Base-by-base conservation (phyloP, 148 eudicot species). In the Fallopia convolvulus region DNA sequence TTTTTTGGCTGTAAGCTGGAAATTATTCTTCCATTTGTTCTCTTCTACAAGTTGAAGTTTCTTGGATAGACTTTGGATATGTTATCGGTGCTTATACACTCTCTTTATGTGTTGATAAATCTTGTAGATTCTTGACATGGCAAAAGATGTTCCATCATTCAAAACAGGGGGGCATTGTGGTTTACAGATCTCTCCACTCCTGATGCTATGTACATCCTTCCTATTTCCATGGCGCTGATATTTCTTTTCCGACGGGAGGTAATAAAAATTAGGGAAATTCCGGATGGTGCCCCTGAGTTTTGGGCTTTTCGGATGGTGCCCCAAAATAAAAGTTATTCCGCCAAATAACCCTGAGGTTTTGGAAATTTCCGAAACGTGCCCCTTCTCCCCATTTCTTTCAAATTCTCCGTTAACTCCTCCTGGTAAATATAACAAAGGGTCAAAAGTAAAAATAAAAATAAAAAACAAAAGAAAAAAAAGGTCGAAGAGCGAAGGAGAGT, bases 151-250 rank as follows among this genome's bases (percentile, higher is more conserved):
- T 66, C 95, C 94, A 50, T 93, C 97, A 72, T 82, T 91, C 48
- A 87, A 88, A 84, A 75, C 81, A 39, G 97, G 95, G 41, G 96
- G 97, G 72, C 85, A 42, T 85, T 84, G 23, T 93, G 97, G 97
- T 93, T 93, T 80, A 85, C 86, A 6, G 95, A 93, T 86, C 84
- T 93, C 78, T 85, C 95, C 15, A 88, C 93, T 81, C 93, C 93
- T 11, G 97, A 93, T 88, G 76, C 77, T 74, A 44, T 87, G 75
- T 93, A 81, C 61, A 83, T 93, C 74, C 82, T 88, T 77, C 97
- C 97, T 74, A 82, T 87, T 73, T 78, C 89, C 79, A 0, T 6
- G n/a, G 71, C n/a, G 5, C 71, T 65, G 39, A 30, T 11, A 12
- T 5, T 3, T 65, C 30, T 65, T 12, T 1, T 15, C 13, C 8